Evolutionary conservation across 1,284 basidiomycete species (phyloP).

Genomic region (Earliella scabrosa): DNA sequence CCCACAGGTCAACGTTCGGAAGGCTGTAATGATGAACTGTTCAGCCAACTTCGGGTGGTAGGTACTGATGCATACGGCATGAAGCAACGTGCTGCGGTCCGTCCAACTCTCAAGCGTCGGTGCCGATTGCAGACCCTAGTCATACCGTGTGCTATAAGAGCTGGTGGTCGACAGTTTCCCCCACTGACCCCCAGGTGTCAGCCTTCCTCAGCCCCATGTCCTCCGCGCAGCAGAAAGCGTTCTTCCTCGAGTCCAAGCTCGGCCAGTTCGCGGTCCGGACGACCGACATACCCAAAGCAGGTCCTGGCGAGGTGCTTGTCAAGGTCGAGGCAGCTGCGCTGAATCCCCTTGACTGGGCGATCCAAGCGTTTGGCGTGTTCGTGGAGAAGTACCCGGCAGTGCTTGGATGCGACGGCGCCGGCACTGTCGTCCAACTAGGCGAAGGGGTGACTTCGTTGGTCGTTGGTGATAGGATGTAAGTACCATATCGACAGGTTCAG

Average conservation of each 20-base stretch:
- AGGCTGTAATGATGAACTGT: too few species aligned
- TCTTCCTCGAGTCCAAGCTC: constrained; percentile 27
- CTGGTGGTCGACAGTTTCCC: background rate
- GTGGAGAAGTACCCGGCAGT: constrained; percentile 45
- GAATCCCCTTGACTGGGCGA: constrained; percentile 46
- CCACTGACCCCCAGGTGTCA: background rate
- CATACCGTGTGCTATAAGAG: too few species aligned
- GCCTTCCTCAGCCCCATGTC: constrained; percentile 4
- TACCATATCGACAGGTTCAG: background rate
- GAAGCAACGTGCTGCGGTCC: too few species aligned
- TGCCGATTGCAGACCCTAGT: too few species aligned
- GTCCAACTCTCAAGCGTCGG: too few species aligned
- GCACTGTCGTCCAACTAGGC: constrained; percentile 58
- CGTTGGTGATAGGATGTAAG: constrained; percentile 64
- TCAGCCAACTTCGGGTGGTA: too few species aligned
- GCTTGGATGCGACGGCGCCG: constrained; percentile 62
- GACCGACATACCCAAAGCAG: constrained; percentile 34
- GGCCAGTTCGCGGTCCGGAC: constrained; percentile 24
- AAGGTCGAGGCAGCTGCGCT: constrained; percentile 45
- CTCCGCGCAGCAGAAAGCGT: constrained; percentile 32
- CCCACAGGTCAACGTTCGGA: too few species aligned
- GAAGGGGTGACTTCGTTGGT: constrained; percentile 51
- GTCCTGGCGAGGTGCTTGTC: constrained; percentile 45
- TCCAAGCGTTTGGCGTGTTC: constrained; percentile 38
- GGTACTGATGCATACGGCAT: too few species aligned